These are phyloP conservation scores for Phellopilus nigrolimitatus DNA, from an alignment of 1,284 basidiomycete species.

Conservation along the genomic window DNA sequence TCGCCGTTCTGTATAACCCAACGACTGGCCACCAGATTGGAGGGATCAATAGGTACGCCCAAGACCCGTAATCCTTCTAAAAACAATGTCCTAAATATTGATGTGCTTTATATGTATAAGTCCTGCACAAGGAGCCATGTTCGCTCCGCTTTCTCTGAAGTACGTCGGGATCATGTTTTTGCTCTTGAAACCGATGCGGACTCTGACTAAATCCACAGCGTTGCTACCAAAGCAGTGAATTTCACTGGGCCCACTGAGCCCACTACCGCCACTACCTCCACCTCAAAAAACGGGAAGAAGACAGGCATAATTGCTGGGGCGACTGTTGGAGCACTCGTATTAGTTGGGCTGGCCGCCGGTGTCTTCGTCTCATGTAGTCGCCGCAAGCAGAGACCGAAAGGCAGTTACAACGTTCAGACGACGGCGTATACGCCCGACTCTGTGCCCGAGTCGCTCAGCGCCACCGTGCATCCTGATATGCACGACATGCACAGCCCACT, in stretches of 20 bases:
- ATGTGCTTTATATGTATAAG: too few species aligned
- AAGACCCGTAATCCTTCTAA: too few species aligned
- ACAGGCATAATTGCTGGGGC: conserved; percentile 1
- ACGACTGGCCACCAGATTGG: conserved; percentile 4
- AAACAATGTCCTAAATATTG: too few species aligned
- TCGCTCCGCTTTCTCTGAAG: conserved; percentile 31
- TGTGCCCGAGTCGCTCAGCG: conserved; percentile 7
- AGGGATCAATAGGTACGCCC: conserved; percentile 25
- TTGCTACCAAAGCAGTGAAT: too few species aligned
- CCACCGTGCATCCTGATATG: neutral
- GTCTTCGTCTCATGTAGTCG: neutral
- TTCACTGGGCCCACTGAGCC: too few species aligned
- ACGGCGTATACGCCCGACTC: neutral
- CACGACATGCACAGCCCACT: neutral
- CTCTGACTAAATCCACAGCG: too few species aligned
- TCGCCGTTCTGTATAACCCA: conserved; percentile 6
- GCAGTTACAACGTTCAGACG: conserved; percentile 5
- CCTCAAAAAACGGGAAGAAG: too few species aligned
- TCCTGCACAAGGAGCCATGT: conserved; percentile 34
- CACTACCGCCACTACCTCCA: too few species aligned
- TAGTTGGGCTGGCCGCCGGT: neutral
- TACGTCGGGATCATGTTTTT: conserved; percentile 19
- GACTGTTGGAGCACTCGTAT: neutral
- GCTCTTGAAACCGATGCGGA: too few species aligned
- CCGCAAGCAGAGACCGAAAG: neutral